Percentiles rank a stretch among this genome's conserved stretches.
Conservation (phyloP, 192 early-diverging fungal genomes). For the Rhizophagus prolifer region DNA sequence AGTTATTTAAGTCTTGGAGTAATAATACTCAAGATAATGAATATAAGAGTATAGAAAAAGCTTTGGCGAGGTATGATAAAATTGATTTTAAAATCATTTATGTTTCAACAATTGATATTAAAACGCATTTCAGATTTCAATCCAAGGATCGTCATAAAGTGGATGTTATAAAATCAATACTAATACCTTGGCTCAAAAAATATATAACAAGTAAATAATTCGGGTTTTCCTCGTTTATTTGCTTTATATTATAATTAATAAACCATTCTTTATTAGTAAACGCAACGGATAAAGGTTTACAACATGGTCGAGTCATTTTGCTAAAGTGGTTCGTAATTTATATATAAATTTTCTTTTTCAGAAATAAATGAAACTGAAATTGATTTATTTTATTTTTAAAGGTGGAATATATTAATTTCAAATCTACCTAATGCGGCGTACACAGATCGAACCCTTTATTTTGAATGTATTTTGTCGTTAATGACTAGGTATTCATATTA, state of each 20-base stretch:
- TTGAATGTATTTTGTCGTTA: conserved; percentile 24
- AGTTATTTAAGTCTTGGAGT: conserved; percentile 21
- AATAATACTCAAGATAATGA: conserved; percentile 18
- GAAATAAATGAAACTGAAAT: too few relatives aligned
- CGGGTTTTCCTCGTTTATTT: not conserved
- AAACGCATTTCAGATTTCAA: conserved; percentile 17
- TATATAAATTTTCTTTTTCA: not conserved
- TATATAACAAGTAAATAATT: not conserved
- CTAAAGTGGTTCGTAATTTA: not conserved
- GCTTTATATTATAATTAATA: not conserved
- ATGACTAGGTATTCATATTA: conserved; percentile 24
- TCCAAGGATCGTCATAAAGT: conserved; percentile 28
- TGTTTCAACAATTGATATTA: not conserved
- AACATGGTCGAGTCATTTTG: not conserved
- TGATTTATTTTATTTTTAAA: conserved; percentile 12
- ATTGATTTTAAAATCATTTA: not conserved
- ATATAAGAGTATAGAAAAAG: conserved; percentile 27
- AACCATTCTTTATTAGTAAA: not conserved
- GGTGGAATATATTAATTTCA: conserved; percentile 23
- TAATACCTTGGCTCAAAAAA: conserved; percentile 30
- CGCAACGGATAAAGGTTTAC: not conserved
- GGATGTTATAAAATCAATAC: conserved; percentile 7
- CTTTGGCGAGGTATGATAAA: not conserved
- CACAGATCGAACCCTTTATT: conserved; percentile 24
- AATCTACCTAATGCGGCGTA: conserved; percentile 18